Evolutionary conservation across 2,329 filamentous ascomycete genomes (phyloP).

Genomic region (Colletotrichum cereale): DNA sequence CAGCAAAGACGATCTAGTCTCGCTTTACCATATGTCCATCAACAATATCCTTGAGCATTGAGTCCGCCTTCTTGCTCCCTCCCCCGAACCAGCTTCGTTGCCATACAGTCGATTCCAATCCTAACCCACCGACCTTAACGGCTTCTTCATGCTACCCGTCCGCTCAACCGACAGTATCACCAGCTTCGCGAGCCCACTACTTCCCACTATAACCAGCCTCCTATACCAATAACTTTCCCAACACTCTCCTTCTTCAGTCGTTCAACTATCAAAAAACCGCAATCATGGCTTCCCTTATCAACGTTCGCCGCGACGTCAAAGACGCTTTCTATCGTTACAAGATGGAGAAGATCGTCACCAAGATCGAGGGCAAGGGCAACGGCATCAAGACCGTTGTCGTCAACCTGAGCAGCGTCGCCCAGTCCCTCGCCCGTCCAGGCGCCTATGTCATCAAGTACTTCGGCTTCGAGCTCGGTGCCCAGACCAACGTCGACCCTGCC

Average conservation of each 20-base stretch:
- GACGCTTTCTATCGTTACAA: slow-evolving; percentile 99
- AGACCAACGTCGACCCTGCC: slow-evolving; percentile 97
- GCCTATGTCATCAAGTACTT: slow-evolving; percentile 99
- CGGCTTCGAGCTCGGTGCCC: slow-evolving; percentile 97
- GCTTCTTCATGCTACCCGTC: slow-evolving; percentile 37
- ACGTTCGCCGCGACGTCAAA: slow-evolving; percentile 97
- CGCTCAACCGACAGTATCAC: slow-evolving; percentile 40
- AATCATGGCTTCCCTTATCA: slow-evolving; percentile 92
- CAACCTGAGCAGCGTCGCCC: slow-evolving; percentile 94
- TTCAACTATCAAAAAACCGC: slow-evolving; percentile 56
- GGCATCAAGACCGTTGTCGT: slow-evolving; percentile 99
- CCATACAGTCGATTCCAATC: slow-evolving; percentile 21
- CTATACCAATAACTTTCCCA: slow-evolving; percentile 24
- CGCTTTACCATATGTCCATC: slow-evolving; percentile 68
- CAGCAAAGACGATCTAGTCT: slow-evolving; percentile 59
- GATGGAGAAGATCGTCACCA: slow-evolving; percentile 98
- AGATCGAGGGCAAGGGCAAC: slow-evolving; percentile 99
- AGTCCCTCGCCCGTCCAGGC: slow-evolving; percentile 91
- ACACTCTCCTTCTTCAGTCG: slow-evolving; percentile 21
- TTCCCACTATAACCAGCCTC: slow-evolving; percentile 14
- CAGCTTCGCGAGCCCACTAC: slow-evolving; percentile 41
- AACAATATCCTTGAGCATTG: slow-evolving; percentile 67
- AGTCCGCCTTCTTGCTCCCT: slow-evolving; percentile 58
- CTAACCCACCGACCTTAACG: slow-evolving; percentile 13
- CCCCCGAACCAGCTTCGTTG: slow-evolving; percentile 4